Conservation (phyloP, 345 rosid species). For the Trapa incisa region DNA sequence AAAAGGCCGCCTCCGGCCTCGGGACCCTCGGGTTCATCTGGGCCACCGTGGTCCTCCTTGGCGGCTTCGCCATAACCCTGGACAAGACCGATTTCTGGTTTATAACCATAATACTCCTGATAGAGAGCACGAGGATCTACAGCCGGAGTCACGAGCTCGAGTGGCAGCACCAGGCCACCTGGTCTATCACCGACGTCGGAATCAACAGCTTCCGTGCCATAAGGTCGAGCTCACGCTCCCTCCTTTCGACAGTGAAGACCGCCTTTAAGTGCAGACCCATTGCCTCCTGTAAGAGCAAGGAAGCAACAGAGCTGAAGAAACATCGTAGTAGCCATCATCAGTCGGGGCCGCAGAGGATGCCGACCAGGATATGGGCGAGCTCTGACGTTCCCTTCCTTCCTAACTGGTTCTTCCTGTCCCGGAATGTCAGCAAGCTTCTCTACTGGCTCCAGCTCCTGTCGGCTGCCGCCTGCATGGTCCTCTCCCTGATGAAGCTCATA, state of each 20-base stretch:
- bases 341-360: constrained; percentile 6
- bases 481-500: constrained; percentile 63
- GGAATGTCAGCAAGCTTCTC: constrained; percentile 57
- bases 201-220: constrained; percentile 58
- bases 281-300: constrained; percentile 6
- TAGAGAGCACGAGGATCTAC: constrained; percentile 76
- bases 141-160: constrained; percentile 91
- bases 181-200: constrained; percentile 61
- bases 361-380: constrained; percentile 41
- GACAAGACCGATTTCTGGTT: constrained; percentile 79
- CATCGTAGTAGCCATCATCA: background rate
- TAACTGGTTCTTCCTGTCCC: constrained; percentile 52
- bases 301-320: background rate
- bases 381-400: constrained; percentile 77
- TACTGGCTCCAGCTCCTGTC: constrained; percentile 88
- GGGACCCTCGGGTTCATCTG: constrained; percentile 88
- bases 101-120: constrained; percentile 58
- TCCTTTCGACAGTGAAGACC: constrained; percentile 19
- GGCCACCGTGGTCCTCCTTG: constrained; percentile 92
- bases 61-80: constrained; percentile 79
- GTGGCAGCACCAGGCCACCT: constrained; percentile 88
- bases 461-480: constrained; percentile 55
- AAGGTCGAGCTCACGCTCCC: constrained; percentile 30
- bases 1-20: constrained; percentile 70
- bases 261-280: constrained; percentile 9